phyloP scores from a whole-genome alignment of 2,329 filamentous ascomycete species.

The Helicocarpus griseus region DNA sequence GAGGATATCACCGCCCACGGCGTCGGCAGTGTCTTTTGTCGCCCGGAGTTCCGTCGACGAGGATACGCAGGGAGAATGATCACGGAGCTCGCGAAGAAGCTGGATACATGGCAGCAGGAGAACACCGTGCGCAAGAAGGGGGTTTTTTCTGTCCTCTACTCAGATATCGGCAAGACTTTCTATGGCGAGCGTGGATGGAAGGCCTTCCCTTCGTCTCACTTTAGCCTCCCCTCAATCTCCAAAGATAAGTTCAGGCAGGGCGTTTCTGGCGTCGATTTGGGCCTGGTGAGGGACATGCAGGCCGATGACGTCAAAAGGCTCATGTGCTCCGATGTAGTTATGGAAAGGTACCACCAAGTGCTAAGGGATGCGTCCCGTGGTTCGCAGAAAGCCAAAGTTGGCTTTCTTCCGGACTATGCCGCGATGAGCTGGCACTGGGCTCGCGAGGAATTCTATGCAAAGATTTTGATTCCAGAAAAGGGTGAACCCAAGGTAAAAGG shows the following conservation, averaged over 20 bases:
- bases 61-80: conserved; percentile 75
- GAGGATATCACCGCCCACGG: conserved; percentile 56
- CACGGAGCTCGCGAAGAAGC: conserved; percentile 48
- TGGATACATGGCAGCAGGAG: conserved; percentile 45
- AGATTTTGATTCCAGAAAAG: conserved; percentile 48
- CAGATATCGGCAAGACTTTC: conserved; percentile 75
- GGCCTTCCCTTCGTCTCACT: conserved; percentile 61
- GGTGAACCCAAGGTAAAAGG: conserved; percentile 54
- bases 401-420: conserved; percentile 58
- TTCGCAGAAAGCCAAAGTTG: conserved; percentile 45
- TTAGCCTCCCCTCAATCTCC: conserved; percentile 47
- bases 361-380: conserved; percentile 41
- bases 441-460: conserved; percentile 68
- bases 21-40: conserved; percentile 70
- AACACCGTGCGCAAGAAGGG: conserved; percentile 30
- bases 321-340: conserved; percentile 54
- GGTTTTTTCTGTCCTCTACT: conserved; percentile 72
- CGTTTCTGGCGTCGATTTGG: conserved; percentile 17
- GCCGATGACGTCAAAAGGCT: conserved; percentile 24
- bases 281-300: conserved; percentile 22
- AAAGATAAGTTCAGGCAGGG: conserved; percentile 14
- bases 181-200: conserved; percentile 73
- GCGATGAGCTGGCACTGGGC: conserved; percentile 68
- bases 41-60: conserved; percentile 54
- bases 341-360: conserved; percentile 53